phyloP scores from a whole-genome alignment of 345 rosid genomes.

The Heritiera littoralis region DNA sequence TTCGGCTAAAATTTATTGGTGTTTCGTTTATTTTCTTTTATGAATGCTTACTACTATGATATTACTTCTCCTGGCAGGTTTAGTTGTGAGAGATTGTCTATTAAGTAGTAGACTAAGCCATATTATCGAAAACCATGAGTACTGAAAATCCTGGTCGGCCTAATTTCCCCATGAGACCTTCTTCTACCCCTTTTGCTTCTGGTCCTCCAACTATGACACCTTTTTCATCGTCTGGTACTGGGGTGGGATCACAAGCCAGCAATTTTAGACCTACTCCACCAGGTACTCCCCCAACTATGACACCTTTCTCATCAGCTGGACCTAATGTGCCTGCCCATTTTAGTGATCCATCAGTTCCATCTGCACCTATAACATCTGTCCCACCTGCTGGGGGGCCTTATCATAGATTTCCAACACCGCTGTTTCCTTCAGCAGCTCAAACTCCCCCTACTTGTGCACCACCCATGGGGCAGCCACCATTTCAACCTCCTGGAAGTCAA shows the following conservation, averaged over 20 bases:
- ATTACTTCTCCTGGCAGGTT: constrained; percentile 41
- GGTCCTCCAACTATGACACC: constrained; percentile 58
- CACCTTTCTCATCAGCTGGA: constrained; percentile 48
- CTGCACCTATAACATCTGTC: constrained; percentile 49
- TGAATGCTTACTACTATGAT: not conserved
- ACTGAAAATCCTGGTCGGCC: constrained; percentile 70
- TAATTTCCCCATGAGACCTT: constrained; percentile 53
- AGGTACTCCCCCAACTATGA: constrained; percentile 41
- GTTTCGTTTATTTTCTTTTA: not conserved
- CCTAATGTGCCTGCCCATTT: constrained; percentile 32
- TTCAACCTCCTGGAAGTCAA: constrained; percentile 61
- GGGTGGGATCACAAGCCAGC: constrained; percentile 44
- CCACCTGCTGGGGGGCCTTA: constrained; percentile 54
- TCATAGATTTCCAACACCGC: constrained; percentile 60
- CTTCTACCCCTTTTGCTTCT: constrained; percentile 59
- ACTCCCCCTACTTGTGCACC: constrained; percentile 45
- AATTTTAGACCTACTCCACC: constrained; percentile 54
- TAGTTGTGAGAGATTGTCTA: constrained; percentile 36
- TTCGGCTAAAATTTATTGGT: not conserved
- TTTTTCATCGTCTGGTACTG: constrained; percentile 57
- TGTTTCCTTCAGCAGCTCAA: constrained; percentile 47
- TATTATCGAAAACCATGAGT: constrained; percentile 48
- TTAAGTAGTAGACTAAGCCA: constrained; percentile 9
- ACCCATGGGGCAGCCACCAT: constrained; percentile 49
- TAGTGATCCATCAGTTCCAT: constrained; percentile 29